Base-by-base conservation (phyloP, 352 stramenopile genomes). In the Globisporangium paroecandrum region DNA sequence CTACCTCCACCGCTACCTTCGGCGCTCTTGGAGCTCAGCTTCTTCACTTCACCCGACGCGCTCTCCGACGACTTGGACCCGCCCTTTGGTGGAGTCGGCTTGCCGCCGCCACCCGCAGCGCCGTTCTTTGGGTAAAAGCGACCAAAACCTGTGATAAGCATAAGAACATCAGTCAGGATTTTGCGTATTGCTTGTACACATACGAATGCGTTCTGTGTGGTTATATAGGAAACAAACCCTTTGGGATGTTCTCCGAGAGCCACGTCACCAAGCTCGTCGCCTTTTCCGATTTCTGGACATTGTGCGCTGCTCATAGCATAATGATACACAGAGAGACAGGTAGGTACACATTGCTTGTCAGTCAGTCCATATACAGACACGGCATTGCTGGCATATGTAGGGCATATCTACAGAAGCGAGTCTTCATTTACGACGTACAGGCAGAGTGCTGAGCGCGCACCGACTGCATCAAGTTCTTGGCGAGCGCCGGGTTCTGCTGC, bases 61-160 rank as follows among this genome's bases (percentile, higher is more conserved):
- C 81, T 82, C 27, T 87, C 83, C 8, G 65, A 66, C 46, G 70
- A 64, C 59, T 89, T 90, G 18, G 81, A 74, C 0, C 66, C 76
- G 4, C 70, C 68, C 70, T 91, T 94, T 0, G 84, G 80, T 15
- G 80, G 79, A 10, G 72, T 68, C 0, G 69, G 57, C 53, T 91
- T 93, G 36, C 61, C 71, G 1, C 71, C 73, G 10, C 71, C 75
- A 6, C 49, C 51, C 24, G 66, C 63, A 18, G 65, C 68, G 22
- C 72, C 81, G 62, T 90, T 93, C 72, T 95, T 95, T 13, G 88
- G 88, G 74, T 92, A 93, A 55, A 95, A 95, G 4, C 88, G 84
- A 15, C 84, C 88, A 67, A 95, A 95, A 10, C 87, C 86, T 84
- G 49, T 3, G 0, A 6, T 15, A 43, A 27, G 64, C 24, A 62